Base-by-base conservation (phyloP, 805 yeast genomes). In the Candida piceae region DNA sequence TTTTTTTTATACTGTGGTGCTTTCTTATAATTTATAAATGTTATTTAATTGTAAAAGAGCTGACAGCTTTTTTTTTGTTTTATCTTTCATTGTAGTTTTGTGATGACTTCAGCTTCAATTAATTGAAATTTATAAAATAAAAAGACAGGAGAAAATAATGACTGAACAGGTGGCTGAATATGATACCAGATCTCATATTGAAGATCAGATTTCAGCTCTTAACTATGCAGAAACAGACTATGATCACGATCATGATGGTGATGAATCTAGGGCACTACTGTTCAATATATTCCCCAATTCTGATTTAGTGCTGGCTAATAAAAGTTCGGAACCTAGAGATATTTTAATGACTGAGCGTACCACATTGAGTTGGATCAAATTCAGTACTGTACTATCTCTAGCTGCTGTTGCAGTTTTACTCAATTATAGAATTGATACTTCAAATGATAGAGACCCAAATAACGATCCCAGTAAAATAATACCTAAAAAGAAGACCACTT, bases 341-440 rank as follows among this genome's bases (percentile, higher is more conserved):
- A 69, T 70, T 7, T 53, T 74, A 13, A 76, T 74, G 62, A 66
- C 69, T 37, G 80, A 74, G 46, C 53, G 80, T 24, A 74, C 79
- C 2, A 66, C 73, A 15, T 53, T 74, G 12, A 60, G 73, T 20
- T 74, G 75, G 60, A 51, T 72, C 29, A 58, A 74, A 35, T 70
- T 74, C 45, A 53, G 75, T 2, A 51, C 66, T 5, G 62, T 74
- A 9, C 52, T 74, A 15, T 63, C 67, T 39, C 58, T 75, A 32
- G 63, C 73, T 4, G 66, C 77, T 1, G 59, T 70, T 23, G 75
- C 76, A 1, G 62, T 74, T 13, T 45, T 68, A 6, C 43, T 73
- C 5, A 67, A 74, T 44, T 72, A 68, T 50, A 58, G 67, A 36
- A 50, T 74, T 7, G 67, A 66, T 34, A 57, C 72, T 5, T 38